phyloP scores from a whole-genome alignment of 805 yeast species.

The Dipodascus geniculatus region DNA sequence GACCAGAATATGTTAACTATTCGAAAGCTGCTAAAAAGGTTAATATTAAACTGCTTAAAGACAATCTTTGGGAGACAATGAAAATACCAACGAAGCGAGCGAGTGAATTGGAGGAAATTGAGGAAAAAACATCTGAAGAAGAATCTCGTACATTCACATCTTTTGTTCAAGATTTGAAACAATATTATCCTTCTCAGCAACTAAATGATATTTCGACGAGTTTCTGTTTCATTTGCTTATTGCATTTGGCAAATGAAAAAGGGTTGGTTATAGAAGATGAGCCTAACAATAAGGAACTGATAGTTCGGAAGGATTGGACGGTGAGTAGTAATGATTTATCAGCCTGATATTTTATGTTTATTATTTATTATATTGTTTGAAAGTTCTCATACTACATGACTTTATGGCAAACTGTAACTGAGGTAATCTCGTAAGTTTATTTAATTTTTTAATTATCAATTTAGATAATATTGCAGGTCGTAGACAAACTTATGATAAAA shows the following conservation, averaged over 20 bases:
- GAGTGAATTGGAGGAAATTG: neutral
- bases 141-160: conserved; percentile 29
- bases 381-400: too few relatives aligned
- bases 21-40: conserved; percentile 70
- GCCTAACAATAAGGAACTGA: conserved; percentile 26
- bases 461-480: too few relatives aligned
- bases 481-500: too few relatives aligned
- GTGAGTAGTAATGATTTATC: conserved; percentile 5
- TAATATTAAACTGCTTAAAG: conserved; percentile 61
- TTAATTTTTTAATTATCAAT: too few relatives aligned
- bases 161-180: conserved; percentile 38
- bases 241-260: conserved; percentile 81
- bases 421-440: too few relatives aligned
- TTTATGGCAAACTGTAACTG: too few relatives aligned
- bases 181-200: conserved; percentile 44
- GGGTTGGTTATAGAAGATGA: conserved; percentile 48
- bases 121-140: neutral
- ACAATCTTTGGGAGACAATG: conserved; percentile 55
- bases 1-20: conserved; percentile 35
- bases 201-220: conserved; percentile 67
- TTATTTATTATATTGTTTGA: neutral
- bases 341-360: neutral
- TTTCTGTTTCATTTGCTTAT: conserved; percentile 69
- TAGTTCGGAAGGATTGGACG: conserved; percentile 15
- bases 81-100: conserved; percentile 11